Base-by-base conservation (phyloP, 441 rosid species). In the Pelargonium fulgidum region DNA sequence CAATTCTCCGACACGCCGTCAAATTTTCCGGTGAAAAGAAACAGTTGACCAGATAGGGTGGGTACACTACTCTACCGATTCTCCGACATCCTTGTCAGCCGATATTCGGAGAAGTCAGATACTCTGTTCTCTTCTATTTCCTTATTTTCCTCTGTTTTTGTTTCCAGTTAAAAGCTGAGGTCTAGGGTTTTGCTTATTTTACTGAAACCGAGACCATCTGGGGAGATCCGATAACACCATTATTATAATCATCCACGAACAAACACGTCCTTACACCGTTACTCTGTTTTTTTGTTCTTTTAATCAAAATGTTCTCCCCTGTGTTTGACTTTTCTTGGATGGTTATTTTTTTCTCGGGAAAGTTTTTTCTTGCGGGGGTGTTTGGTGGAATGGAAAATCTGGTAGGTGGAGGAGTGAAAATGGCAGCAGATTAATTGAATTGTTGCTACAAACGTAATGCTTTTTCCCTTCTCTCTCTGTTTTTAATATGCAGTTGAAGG, bases 371-470 rank as follows among this genome's bases (percentile, higher is more conserved):
- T 10, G 29, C 2, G 62, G 62, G 62, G 62, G 62, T 58, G 62
- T 58, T 58, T 58, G 62, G 62, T 58, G 20, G 62, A 29, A 19
- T 58, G 62, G 62, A 58, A 58, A 58, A 58, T 58, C 12, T 4
- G 7, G 42, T 39, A 10, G 42, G 42, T 39, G 39, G 7, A 10
- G 7, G 62, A 6, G 62, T 17, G 62, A 58, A 19, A 58, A 58
- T 58, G 26, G 59, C 16, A 17, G n/a, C 54, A 48, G n/a, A 4
- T 11, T 11, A 54, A 54, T 54, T 54, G 22, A 16, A 54, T 54
- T 1, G 24, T 17, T 54, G 1, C 22, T 17, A 54, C 17, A 50
- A 54, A 54, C 7, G 9, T 54, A 50, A 50, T 50, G 58, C 58
- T 13, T 14, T 47, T 2, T 47, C 3, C 12, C 13, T 50, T 13